Evolutionary conservation across 2,329 filamentous ascomycete genomes (phyloP), one percentile per base, ranked within the genome.

Genomic region (Salinomyces thailandicus): DNA sequence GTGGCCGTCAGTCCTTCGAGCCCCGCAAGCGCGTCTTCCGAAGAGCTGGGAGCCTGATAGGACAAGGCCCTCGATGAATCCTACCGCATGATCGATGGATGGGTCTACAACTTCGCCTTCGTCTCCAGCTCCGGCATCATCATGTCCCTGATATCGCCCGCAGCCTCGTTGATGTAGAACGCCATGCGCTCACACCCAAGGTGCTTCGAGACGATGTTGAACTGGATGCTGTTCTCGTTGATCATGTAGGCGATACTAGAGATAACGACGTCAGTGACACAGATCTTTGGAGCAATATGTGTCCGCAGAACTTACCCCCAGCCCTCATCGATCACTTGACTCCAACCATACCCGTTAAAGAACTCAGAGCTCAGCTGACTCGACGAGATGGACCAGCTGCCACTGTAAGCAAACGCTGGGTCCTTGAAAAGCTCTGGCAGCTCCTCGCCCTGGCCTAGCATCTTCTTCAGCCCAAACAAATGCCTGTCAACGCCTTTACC

Each of bases 341-440:
- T 91, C 91, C 91, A 98, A 31, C 91, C 91, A 63, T 98, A 98
- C 16, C 93, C 91, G 60, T 98, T 98, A 66, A 96, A 98, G 71
- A 84, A 95, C 68, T 98, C 93, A 20, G 81, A 87, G 64, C 82
- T 91, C 59, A 98, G 68, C 68, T 98, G 93, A 43, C 78, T 85
- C 18, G 79, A 85, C 18, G 81, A 89, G 41, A 98, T 70, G 64
- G 78, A 94, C 91, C 91, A 98, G 11, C 80, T 85, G 55, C 73
- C 69, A 41, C 80, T 87, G 69, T 96, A 98, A 3, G 64, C 58
- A 60, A 74, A 96, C 3, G 87, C 81, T 0, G 87, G 85, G 59
- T 98, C 91, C 58, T 81, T 73, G 68, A 82, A 98, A 42, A 98
- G 73, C 14, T 75, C 72, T 0, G 91, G 91, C 2, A 93, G 45